Evolutionary conservation across 1,284 basidiomycete genomes (phyloP).

Genomic region (Puccinia polysora): DNA sequence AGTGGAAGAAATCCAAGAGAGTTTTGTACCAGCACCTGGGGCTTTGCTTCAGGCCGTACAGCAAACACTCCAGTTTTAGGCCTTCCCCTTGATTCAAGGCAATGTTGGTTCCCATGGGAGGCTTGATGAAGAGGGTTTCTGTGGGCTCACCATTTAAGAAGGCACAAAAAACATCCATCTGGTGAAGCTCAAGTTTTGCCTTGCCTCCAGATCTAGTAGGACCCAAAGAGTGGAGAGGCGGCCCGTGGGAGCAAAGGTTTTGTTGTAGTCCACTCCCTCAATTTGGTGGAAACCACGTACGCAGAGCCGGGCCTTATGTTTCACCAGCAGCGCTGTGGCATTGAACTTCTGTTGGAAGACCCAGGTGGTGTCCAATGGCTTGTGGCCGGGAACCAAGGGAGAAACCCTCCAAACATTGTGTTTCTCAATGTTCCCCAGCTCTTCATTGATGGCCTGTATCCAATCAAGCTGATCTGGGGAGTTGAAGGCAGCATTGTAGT

Average conservation of each 20-base stretch:
- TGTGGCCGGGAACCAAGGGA: not conserved
- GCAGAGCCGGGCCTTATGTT: constrained; percentile 1
- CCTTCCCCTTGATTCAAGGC: too few relatives aligned
- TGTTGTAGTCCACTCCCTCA: not conserved
- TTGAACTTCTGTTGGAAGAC: constrained; percentile 3
- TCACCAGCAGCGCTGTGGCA: not conserved
- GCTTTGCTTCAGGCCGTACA: too few relatives aligned
- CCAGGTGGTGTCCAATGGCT: not conserved
- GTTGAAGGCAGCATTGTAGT: not conserved
- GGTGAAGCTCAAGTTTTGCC: not conserved
- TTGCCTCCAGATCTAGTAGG: not conserved
- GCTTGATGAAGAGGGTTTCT: too few relatives aligned
- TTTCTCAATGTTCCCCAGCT: not conserved
- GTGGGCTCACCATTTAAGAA: too few relatives aligned
- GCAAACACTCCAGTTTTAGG: too few relatives aligned
- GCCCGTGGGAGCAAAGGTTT: constrained; percentile 24
- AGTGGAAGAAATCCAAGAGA: too few relatives aligned
- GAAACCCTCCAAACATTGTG: not conserved
- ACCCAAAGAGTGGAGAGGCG: not conserved
- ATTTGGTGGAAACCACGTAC: not conserved
- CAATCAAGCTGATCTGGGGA: not conserved
- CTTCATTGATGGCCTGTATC: not conserved
- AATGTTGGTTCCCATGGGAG: too few relatives aligned
- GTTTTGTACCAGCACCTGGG: too few relatives aligned
- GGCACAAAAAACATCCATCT: constrained; percentile 1